Evolutionary conservation across 1,284 basidiomycete species (phyloP), one percentile per base, ranked within the genome.

Genomic region (Xanthoconium separans): DNA sequence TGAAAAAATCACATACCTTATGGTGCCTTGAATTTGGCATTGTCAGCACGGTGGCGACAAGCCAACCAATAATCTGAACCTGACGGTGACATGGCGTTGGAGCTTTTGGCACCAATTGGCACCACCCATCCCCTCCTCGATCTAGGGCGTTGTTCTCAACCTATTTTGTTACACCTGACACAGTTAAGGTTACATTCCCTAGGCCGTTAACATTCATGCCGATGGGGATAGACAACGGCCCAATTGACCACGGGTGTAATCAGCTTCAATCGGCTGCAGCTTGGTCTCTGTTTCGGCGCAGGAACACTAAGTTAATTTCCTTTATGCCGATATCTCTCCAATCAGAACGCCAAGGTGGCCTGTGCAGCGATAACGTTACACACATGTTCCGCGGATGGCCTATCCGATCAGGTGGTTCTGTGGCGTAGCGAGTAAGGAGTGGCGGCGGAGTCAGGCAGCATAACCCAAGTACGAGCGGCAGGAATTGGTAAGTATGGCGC

Each of bases 341-440:
- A 44, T 50, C 33, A 34, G 33, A 29, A 13, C 36, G 33, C 18
- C n/a, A 34, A 37, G 33, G 30, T 45, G 29, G 12, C 33, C 7
- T 22, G 27, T 47, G 8, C 27, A 24, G 33, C 18, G 7, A 46
- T 31, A 31, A 51, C 42, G 50, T 51, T 46, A 46, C 29, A 29
- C 13, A n/a, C 18, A 33, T 33, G 40, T 33, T 18, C 31, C 20
- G 40, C 31, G 47, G 37, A 31, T 31, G 31, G 20, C 36, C 22
- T 42, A 47, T 47, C 42, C 40, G 33, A 39, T 55, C 40, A 56
- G 47, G 59, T 50, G 40, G 44, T 56, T 60, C 46, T 64, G 60
- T 60, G 60, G 60, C 64, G 60, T 66, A 50, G 51, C 62, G 57
- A 64, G 30, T 27, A n/a, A 64, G 30, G 31, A n/a, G 27, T 44